Conservation (phyloP, 176 grass and related monocot genomes). For the Triticum timopheevii region DNA sequence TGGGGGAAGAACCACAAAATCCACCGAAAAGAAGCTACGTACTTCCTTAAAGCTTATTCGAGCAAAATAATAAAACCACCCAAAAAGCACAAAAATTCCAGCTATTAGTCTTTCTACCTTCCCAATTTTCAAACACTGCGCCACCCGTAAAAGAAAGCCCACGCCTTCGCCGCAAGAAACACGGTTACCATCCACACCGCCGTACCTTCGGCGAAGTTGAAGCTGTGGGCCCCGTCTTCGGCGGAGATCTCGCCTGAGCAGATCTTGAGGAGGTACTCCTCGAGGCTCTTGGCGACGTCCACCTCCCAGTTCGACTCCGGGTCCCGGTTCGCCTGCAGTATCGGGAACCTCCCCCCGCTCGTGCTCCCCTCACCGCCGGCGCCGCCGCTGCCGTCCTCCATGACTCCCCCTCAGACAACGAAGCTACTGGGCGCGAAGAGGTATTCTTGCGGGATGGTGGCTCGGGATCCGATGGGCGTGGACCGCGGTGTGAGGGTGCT, state of each 20-base stretch:
- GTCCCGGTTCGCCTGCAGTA: conserved; percentile 76
- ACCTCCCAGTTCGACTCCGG: conserved; percentile 90
- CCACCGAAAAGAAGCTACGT: neutral
- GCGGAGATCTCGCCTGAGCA: conserved; percentile 70
- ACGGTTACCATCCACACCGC: neutral
- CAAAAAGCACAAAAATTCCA: conserved; percentile 14
- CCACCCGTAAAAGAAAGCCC: neutral
- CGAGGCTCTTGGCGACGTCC: conserved; percentile 79
- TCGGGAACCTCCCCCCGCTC: conserved; percentile 33
- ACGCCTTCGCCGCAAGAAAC: neutral
- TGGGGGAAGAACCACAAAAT: neutral
- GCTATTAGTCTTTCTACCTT: too few relatives aligned
- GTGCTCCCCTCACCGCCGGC: conserved; percentile 37
- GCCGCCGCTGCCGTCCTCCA: conserved; percentile 31
- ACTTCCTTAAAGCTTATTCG: neutral
- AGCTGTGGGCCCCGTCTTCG: conserved; percentile 50
- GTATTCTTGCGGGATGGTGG: neutral
- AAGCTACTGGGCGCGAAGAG: conserved; percentile 4
- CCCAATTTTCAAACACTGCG: too few relatives aligned
- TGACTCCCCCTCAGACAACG: neutral
- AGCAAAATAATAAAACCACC: neutral
- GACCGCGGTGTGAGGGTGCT: conserved; percentile 1
- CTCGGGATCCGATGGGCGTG: conserved; percentile 11
- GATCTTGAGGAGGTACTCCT: conserved; percentile 90
- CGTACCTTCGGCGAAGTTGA: conserved; percentile 96